Evolutionary conservation across 768 basidiomycete genomes (phyloP).

Genomic region (Pleurotus pulmonarius): DNA sequence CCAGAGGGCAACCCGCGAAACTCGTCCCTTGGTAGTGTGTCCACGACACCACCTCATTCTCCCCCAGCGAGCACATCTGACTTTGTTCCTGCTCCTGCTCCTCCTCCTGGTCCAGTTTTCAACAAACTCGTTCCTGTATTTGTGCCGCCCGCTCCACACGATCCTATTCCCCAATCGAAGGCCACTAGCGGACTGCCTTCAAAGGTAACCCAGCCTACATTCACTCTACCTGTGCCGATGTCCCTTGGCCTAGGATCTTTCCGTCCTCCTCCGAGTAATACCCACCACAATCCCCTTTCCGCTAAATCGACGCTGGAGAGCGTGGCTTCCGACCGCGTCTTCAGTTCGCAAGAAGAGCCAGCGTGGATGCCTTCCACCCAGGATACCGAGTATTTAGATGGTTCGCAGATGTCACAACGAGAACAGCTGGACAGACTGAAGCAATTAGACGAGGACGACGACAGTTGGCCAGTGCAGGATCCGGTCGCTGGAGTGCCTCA

Average conservation of each 20-base stretch:
- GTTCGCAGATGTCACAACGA: conserved; percentile 28
- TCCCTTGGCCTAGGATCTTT: conserved; percentile 38
- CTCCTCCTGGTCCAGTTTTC: conserved; percentile 44
- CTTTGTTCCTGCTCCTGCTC: conserved; percentile 26
- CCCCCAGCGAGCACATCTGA: conserved; percentile 32
- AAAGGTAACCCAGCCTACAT: conserved; percentile 32
- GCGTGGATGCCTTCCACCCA: conserved; percentile 61
- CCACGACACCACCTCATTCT: conserved; percentile 58
- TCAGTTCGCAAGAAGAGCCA: conserved; percentile 42
- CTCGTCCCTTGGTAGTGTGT: conserved; percentile 26
- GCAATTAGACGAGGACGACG: conserved; percentile 55
- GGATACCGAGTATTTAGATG: conserved; percentile 45
- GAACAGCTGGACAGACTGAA: conserved; percentile 21
- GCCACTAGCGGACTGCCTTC: conserved; percentile 7
- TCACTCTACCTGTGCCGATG: conserved; percentile 42
- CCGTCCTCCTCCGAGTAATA: conserved; percentile 23
- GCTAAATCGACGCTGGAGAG: conserved; percentile 55
- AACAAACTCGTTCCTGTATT: conserved; percentile 54
- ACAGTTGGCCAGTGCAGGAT: conserved; percentile 76
- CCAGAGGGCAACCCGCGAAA: neutral
- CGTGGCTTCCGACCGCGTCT: conserved; percentile 44
- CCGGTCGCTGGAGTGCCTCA: conserved; percentile 50
- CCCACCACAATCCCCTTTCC: conserved; percentile 30
- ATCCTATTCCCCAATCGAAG: conserved; percentile 16
- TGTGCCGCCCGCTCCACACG: conserved; percentile 35